Percentiles rank a stretch among this genome's conserved stretches.
Evolutionary conservation across 2,329 filamentous ascomycete species (phyloP).

Genomic region (Fusarium circinatum): DNA sequence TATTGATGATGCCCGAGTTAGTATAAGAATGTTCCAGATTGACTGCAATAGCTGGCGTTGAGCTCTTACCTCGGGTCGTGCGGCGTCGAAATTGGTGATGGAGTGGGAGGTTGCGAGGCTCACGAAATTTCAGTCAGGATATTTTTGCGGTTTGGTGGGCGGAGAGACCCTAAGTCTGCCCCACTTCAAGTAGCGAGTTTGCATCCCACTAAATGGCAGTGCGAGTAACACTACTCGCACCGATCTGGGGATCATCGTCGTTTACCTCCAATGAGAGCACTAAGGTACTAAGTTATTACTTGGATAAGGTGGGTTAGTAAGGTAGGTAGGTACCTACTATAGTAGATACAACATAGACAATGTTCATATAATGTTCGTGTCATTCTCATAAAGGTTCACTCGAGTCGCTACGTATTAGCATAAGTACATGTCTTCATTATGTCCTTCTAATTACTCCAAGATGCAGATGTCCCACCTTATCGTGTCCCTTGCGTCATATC

Average conservation of each 20-base stretch:
- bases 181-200: constrained; percentile 46
- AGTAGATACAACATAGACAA: neutral
- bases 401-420: constrained; percentile 26
- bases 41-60: constrained; percentile 23
- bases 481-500: neutral
- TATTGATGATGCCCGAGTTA: constrained; percentile 36
- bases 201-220: neutral
- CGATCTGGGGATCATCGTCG: neutral
- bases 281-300: neutral
- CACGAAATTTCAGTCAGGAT: constrained; percentile 52
- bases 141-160: constrained; percentile 51
- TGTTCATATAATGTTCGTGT: constrained; percentile 14
- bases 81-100: constrained; percentile 54
- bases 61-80: constrained; percentile 53
- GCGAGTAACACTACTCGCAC: neutral
- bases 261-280: neutral
- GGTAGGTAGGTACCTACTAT: neutral
- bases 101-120: constrained; percentile 46
- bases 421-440: constrained; percentile 37
- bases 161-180: constrained; percentile 51
- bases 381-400: constrained; percentile 33
- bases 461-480: constrained; percentile 25
- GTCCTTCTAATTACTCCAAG: constrained; percentile 28
- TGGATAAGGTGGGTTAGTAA: neutral
- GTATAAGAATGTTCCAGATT: constrained; percentile 22